phyloP scores from a whole-genome alignment of 2,329 filamentous ascomycete genomes.

The Pseudocercospora cruenta region DNA sequence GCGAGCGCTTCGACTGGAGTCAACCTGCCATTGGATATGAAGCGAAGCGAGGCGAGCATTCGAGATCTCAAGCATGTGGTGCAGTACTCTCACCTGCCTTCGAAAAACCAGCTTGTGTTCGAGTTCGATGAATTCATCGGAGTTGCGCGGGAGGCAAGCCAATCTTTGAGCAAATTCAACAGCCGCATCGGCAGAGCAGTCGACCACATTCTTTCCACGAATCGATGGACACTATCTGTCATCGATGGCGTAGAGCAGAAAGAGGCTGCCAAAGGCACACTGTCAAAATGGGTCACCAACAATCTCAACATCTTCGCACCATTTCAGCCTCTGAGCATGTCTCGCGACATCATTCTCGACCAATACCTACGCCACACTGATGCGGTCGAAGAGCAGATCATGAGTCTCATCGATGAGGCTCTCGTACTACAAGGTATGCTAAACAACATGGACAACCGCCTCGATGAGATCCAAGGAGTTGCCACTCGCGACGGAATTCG shows the following conservation, averaged over 20 bases:
- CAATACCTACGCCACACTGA: slow-evolving; percentile 75
- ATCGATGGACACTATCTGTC: slow-evolving; percentile 73
- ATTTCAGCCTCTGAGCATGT: slow-evolving; percentile 63
- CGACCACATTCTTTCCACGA: slow-evolving; percentile 74
- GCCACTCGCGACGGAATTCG: slow-evolving; percentile 65
- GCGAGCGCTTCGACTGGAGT: slow-evolving; percentile 68
- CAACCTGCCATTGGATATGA: slow-evolving; percentile 76
- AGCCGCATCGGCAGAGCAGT: slow-evolving; percentile 73
- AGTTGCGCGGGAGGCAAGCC: slow-evolving; percentile 65
- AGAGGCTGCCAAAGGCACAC: slow-evolving; percentile 44
- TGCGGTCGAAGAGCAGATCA: slow-evolving; percentile 71
- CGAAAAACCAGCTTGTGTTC: slow-evolving; percentile 70
- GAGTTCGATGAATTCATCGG: slow-evolving; percentile 79
- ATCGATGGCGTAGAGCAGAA: slow-evolving; percentile 63
- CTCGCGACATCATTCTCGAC: slow-evolving; percentile 67
- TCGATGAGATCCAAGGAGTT: slow-evolving; percentile 71
- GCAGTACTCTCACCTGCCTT: slow-evolving; percentile 68
- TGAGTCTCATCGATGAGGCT: slow-evolving; percentile 69
- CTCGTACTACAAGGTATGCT: slow-evolving; percentile 69
- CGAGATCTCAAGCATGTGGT: slow-evolving; percentile 75
- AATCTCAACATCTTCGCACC: slow-evolving; percentile 57
- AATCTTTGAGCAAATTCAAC: slow-evolving; percentile 75
- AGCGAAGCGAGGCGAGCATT: slow-evolving; percentile 72
- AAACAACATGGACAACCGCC: slow-evolving; percentile 68
- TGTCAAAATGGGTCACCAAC: slow-evolving; percentile 48